These are phyloP conservation scores for Saturnispora dispora DNA, from an alignment of 805 yeast species.

Conservation along the genomic window DNA sequence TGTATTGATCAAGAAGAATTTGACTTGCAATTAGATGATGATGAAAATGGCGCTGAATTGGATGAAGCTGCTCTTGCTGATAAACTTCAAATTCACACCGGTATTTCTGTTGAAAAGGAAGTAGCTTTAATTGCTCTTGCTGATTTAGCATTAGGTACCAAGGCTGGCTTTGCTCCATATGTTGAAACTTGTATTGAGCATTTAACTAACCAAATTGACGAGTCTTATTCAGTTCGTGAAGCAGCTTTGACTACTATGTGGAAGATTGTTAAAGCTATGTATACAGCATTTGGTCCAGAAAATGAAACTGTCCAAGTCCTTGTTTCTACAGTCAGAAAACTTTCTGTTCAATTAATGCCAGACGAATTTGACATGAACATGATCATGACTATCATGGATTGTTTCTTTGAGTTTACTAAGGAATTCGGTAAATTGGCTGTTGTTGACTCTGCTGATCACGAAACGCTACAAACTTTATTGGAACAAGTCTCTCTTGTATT, in stretches of 20 bases:
- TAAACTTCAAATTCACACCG: constrained; percentile 82
- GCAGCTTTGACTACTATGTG: constrained; percentile 76
- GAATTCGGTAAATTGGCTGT: constrained; percentile 67
- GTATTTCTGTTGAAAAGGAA: constrained; percentile 92
- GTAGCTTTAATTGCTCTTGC: constrained; percentile 86
- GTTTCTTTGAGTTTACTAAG: constrained; percentile 56
- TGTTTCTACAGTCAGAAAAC: constrained; percentile 56
- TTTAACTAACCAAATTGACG: constrained; percentile 64
- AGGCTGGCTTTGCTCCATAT: constrained; percentile 67
- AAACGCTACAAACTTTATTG: constrained; percentile 58
- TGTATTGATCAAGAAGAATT: constrained; percentile 85
- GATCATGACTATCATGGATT: constrained; percentile 72
- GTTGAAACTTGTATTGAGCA: constrained; percentile 60
- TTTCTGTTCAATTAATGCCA: constrained; percentile 51
- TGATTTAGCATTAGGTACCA: constrained; percentile 83
- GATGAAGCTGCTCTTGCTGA: constrained; percentile 58
- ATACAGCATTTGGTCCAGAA: constrained; percentile 41
- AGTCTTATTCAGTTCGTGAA: constrained; percentile 86
- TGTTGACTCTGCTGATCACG: constrained; percentile 47
- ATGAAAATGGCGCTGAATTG: constrained; percentile 41
- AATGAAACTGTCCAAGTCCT: constrained; percentile 49
- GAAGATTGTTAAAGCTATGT: constrained; percentile 70
- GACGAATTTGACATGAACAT: constrained; percentile 80
- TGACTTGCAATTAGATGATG: constrained; percentile 42
- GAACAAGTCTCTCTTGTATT: constrained; percentile 62